Evolutionary conservation across 139 green algal genomes (phyloP).

Genomic region (Auxenochlorella pyrenoidosa): DNA sequence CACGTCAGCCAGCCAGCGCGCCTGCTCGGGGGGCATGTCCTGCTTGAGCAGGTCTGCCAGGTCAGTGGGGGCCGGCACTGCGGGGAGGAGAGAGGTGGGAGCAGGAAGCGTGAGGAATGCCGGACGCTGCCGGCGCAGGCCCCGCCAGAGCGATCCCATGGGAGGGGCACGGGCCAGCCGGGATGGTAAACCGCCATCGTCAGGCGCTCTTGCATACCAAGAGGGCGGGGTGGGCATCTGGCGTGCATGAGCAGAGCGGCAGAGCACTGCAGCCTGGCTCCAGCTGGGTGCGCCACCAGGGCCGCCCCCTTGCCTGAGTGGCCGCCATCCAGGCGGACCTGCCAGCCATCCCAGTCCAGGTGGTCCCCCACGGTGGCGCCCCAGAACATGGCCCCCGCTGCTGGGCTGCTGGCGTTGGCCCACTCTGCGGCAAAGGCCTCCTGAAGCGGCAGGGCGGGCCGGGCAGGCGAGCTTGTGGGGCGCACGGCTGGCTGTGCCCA

Average conservation of each 20-base stretch:
- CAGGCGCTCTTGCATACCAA: too few species aligned
- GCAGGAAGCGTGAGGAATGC: background rate
- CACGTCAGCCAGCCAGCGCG: conserved; percentile 20
- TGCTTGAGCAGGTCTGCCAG: background rate
- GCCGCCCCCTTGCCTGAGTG: background rate
- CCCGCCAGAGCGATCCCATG: too few species aligned
- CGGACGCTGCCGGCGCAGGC: too few species aligned
- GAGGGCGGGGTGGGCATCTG: too few species aligned
- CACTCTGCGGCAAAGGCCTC: background rate
- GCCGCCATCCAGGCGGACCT: conserved; percentile 18
- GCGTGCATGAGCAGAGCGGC: too few species aligned
- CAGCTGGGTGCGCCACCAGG: too few species aligned
- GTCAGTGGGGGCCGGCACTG: background rate
- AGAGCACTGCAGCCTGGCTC: too few species aligned
- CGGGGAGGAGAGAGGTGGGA: background rate
- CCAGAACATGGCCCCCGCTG: conserved; percentile 16
- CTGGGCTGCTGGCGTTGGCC: background rate
- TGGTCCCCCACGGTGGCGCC: background rate
- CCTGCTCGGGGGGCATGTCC: conserved; percentile 7
- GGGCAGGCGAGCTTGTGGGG: background rate
- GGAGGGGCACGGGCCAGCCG: too few species aligned
- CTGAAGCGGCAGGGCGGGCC: background rate
- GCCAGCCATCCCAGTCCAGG: conserved; percentile 9
- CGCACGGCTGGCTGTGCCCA: too few species aligned
- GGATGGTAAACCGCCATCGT: too few species aligned